Evolutionary conservation across 2,329 filamentous ascomycete species (phyloP).

Genomic region (Thielaviopsis musarum): DNA sequence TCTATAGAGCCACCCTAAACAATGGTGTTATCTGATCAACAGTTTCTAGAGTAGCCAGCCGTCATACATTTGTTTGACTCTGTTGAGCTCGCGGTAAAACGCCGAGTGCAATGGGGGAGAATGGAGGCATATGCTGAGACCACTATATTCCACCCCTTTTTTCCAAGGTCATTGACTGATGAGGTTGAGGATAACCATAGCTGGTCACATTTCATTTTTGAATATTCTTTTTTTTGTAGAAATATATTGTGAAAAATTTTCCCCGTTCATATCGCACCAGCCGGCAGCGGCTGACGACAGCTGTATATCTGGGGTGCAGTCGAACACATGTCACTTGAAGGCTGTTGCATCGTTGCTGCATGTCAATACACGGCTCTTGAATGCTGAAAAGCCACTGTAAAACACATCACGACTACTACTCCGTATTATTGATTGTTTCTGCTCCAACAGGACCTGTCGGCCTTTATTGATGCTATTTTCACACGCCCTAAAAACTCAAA

Average conservation of each 20-base stretch:
- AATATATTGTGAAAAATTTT: too few relatives aligned
- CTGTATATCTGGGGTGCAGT: too few relatives aligned
- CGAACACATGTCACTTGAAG: too few relatives aligned
- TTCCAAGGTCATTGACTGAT: conserved; percentile 77
- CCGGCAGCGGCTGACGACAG: too few relatives aligned
- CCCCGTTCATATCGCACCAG: too few relatives aligned
- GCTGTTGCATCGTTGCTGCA: too few relatives aligned
- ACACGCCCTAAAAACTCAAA: neutral
- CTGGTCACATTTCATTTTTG: conserved; percentile 7
- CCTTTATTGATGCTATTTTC: conserved; percentile 5
- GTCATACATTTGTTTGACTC: conserved; percentile 1
- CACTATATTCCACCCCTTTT: conserved; percentile 83
- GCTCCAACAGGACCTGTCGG: neutral
- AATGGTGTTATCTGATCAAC: conserved; percentile 88
- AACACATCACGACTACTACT: too few relatives aligned
- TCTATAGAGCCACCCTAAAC: conserved; percentile 58
- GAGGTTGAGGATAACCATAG: conserved; percentile 88
- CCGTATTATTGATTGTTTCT: too few relatives aligned
- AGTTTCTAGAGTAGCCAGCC: conserved; percentile 54
- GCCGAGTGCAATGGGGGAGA: neutral
- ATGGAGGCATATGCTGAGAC: conserved; percentile 26
- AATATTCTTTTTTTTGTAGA: neutral
- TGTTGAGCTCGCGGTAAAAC: conserved; percentile 5
- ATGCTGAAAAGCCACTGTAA: too few relatives aligned
- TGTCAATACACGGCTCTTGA: too few relatives aligned